Evolutionary conservation across 805 yeast species (phyloP), one percentile per base, ranked within the genome.

Genomic region (Cyberlindnera xylosilytica): DNA sequence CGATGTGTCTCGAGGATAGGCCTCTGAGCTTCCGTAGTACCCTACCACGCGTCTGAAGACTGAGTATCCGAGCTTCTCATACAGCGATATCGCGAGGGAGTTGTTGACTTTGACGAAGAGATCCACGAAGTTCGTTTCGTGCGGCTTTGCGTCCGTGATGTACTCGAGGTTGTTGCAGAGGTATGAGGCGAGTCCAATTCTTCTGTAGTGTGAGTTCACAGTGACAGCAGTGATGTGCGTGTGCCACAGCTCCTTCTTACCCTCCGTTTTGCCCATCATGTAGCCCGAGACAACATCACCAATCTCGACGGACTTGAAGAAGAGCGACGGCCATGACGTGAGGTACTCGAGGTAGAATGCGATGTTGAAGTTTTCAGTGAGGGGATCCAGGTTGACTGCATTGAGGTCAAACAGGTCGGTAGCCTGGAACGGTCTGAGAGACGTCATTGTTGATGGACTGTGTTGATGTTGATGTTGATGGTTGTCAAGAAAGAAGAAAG

Each of bases 211-310:
- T 11, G 87, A 82, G 45, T 84, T 83, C 1, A 93, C 84, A 0
- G 98, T 89, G 4, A 93, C 96, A 0, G 99, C 98, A 0, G 98
- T 88, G 38, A 93, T 89, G 62, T 93, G 99, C 1, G 96, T 79
- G 58, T 93, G 99, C 96, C 97, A 91, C 46, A 89, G 93, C 36
- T 73, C 78, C 5, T 74, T 78, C 28, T 70, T 70, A 0, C 99
- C 99, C 61, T 93, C 99, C 1, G 95, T 82, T 62, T 93, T 93
- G n/a, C 95, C 98, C 79, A 93, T 79, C 95, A 93, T 83, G 59
- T 85, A 84, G 1, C 90, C 91, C 26, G 86, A 66, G 5, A 61
- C 49, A 6, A 32, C 48, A 46, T 63, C 62, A 0, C 69, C 63
- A 12, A 68, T 56, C 49, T 76, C 81, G 2, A 66, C 67, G 10